Conservation (phyloP, 139 green algal genomes). For the Closterium sp. region DNA sequence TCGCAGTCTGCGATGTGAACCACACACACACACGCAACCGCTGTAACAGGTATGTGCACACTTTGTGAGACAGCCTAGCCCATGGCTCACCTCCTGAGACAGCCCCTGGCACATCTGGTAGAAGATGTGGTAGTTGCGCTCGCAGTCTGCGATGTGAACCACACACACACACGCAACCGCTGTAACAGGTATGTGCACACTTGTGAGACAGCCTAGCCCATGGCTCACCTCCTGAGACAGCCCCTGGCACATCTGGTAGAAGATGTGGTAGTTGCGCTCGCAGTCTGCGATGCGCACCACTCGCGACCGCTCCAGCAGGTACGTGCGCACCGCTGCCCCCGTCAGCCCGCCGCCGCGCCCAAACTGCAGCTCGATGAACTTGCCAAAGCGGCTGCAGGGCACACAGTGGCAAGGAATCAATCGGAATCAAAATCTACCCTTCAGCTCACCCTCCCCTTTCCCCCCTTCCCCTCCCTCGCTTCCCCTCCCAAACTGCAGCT, state of each 20-base stretch:
- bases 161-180: slow-evolving; percentile 86
- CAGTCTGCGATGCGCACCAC: slow-evolving; percentile 90
- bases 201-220: slow-evolving; percentile 62
- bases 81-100: too few species aligned
- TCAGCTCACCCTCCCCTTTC: too few species aligned
- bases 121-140: slow-evolving; percentile 98
- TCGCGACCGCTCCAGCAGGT: slow-evolving; percentile 93
- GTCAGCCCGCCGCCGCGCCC: slow-evolving; percentile 48
- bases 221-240: slow-evolving; percentile 54
- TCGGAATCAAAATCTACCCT: too few species aligned
- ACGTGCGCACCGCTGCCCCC: slow-evolving; percentile 70
- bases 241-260: slow-evolving; percentile 96
- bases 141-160: slow-evolving; percentile 86
- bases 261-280: slow-evolving; percentile 97
- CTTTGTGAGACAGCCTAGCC: too few species aligned
- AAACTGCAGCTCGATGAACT: slow-evolving; percentile 99
- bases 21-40: slow-evolving; percentile 86
- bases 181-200: slow-evolving; percentile 92
- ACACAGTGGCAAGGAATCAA: too few species aligned
- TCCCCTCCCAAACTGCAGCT: too few species aligned
- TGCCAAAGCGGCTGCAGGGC: slow-evolving; percentile 86
- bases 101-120: slow-evolving; percentile 92
- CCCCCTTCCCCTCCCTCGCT: too few species aligned
- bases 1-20: slow-evolving; percentile 90
- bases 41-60: slow-evolving; percentile 94